Conservation (phyloP, 2,329 filamentous ascomycete genomes). For the Apiospora malaysiana region DNA sequence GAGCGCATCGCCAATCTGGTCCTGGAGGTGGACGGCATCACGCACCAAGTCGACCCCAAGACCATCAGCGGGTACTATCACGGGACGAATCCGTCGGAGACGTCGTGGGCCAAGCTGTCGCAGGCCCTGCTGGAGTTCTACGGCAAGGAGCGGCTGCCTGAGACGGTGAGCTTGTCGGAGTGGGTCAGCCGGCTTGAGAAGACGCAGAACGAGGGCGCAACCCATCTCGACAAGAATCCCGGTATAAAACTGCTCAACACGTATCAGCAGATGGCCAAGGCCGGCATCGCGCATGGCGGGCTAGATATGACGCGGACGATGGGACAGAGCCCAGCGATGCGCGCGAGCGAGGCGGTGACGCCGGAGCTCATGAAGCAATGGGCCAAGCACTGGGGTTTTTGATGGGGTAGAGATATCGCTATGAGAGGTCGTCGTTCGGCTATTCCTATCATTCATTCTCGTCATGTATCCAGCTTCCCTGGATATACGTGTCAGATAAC, state of each 20-base stretch:
- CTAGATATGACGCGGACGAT: constrained; percentile 49
- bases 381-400: constrained; percentile 53
- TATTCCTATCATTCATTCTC: neutral
- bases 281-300: constrained; percentile 34
- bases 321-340: constrained; percentile 49
- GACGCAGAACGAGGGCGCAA: constrained; percentile 17
- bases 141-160: constrained; percentile 21
- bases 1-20: constrained; percentile 25
- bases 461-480: neutral
- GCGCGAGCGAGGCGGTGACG: constrained; percentile 46
- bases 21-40: constrained; percentile 24
- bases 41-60: constrained; percentile 8
- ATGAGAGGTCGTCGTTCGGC: neutral
- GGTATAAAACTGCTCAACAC: constrained; percentile 25
- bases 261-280: constrained; percentile 32
- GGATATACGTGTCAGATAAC: neutral
- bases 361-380: constrained; percentile 52
- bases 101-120: constrained; percentile 21
- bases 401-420: constrained; percentile 11
- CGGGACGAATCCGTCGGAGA: constrained; percentile 24
- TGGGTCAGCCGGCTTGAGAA: constrained; percentile 24
- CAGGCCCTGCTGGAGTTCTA: constrained; percentile 24
- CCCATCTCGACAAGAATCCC: constrained; percentile 20
- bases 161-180: constrained; percentile 24
- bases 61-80: constrained; percentile 25